Base-by-base conservation (phyloP, 306 rosid genomes). In the Ormosia emarginata region DNA sequence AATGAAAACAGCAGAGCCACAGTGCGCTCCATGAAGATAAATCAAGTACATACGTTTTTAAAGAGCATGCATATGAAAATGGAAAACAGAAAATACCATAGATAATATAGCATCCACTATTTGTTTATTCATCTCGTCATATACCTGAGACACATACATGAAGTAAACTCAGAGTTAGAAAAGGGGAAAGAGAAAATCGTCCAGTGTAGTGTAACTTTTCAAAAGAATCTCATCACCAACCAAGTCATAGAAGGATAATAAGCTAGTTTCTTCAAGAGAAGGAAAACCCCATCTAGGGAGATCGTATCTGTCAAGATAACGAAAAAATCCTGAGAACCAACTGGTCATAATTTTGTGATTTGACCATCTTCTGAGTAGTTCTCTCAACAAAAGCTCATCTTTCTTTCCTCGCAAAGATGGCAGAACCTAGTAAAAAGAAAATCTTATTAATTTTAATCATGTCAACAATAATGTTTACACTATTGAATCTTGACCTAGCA, bases 311-410 rank as follows among this genome's bases (percentile, higher is more conserved):
- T 88, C 88, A 67, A 91, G 93, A 88, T 86, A 89, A 52, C 58
- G 29, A 78, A 93, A 93, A 71, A 91, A 75, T 44, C 89, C 89
- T 74, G 90, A 89, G 58, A 91, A 93, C 87, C 94, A 90, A n/a
- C 79, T 55, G 64, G 91, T 93, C 98, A 91, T 88, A 49, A 64
- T 84, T 84, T 91, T 91, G 82, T 94, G 93, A 87, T 90, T 89
- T 50, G 88, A 88, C 98, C 98, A 93, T 89, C 94, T 90, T 90
- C 79, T 88, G 74, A 86, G 90, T 36, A 94, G 90, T 82, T 90
- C 97, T 67, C 84, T 86, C 79, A 94, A 74, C 94, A 94, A 83
- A 77, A 85, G 44, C 39, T 89, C 94, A 71, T 88, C 92, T 74
- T 92, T 89, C 85, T 94, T 90, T 77, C 79, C 98, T 81, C 86